Percentiles rank a stretch among this genome's conserved stretches.
These are phyloP conservation scores for Pythium phragmiticola DNA, from an alignment of 352 stramenopile species.

Conservation along the genomic window DNA sequence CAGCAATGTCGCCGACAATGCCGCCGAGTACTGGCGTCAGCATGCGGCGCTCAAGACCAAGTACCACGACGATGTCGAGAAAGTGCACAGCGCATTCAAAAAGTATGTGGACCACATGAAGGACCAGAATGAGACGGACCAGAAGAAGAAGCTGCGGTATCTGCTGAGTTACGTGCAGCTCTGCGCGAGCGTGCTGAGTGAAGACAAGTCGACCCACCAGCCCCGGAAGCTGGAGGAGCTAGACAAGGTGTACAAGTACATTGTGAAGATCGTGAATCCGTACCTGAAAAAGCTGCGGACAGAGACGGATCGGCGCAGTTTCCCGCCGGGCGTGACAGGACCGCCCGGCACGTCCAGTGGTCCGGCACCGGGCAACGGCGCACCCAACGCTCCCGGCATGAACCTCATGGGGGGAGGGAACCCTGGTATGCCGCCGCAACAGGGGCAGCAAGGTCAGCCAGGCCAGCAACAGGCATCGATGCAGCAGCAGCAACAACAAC, in stretches of 20 bases:
- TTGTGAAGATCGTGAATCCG: slow-evolving; percentile 85
- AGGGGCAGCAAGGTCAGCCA: slow-evolving; percentile 17
- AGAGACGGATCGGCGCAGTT: slow-evolving; percentile 71
- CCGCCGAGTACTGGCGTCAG: slow-evolving; percentile 75
- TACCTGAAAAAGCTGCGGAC: slow-evolving; percentile 85
- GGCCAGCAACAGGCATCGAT: neutral
- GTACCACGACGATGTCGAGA: slow-evolving; percentile 82
- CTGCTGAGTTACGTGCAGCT: slow-evolving; percentile 82
- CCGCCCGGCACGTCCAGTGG: neutral
- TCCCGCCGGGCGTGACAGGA: slow-evolving; percentile 29
- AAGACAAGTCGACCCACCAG: slow-evolving; percentile 68
- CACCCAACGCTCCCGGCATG: slow-evolving; percentile 7
- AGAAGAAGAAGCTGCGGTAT: slow-evolving; percentile 86
- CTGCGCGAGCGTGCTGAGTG: slow-evolving; percentile 72
- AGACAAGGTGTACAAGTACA: slow-evolving; percentile 90
- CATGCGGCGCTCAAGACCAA: slow-evolving; percentile 75
- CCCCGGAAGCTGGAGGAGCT: slow-evolving; percentile 81
- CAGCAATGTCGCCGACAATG: slow-evolving; percentile 37
- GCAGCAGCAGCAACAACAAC: slow-evolving; percentile 23
- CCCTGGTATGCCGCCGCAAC: slow-evolving; percentile 10
- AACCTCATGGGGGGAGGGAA: slow-evolving; percentile 10
- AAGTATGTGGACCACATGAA: slow-evolving; percentile 90
- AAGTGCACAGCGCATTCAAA: slow-evolving; percentile 84
- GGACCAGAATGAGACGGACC: slow-evolving; percentile 80
- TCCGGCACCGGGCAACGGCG: slow-evolving; percentile 5